These are phyloP conservation scores for Telfairia occidentalis DNA, from an alignment of 331 rosid species.

Conservation along the genomic window DNA sequence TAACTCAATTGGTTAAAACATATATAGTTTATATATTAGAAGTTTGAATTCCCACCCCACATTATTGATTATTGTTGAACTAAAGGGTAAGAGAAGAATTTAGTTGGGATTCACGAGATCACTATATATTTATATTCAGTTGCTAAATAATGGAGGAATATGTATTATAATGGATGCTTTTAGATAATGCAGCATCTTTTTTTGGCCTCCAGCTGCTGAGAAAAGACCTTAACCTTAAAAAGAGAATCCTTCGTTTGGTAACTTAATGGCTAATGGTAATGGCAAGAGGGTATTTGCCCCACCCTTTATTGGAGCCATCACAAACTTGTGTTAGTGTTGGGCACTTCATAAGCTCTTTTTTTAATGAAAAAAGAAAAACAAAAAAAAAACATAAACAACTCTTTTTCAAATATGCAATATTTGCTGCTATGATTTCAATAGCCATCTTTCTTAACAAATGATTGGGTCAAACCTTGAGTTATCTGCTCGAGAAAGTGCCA, in stretches of 20 bases:
- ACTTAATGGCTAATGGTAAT: not conserved
- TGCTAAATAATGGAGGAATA: not conserved
- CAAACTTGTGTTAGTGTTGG: not conserved
- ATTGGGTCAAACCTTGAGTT: not conserved
- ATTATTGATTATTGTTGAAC: too few species aligned
- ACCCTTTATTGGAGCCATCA: not conserved
- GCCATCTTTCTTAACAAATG: not conserved
- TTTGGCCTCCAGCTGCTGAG: not conserved
- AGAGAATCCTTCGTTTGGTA: not conserved
- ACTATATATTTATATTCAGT: not conserved
- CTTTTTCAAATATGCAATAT: not conserved
- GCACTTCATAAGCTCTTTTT: not conserved
- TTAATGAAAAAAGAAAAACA: too few species aligned
- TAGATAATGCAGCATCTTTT: constrained; percentile 8
- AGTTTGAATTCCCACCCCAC: too few species aligned
- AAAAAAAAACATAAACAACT: too few species aligned
- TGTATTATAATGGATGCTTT: not conserved
- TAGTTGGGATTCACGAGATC: not conserved
- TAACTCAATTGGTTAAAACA: too few species aligned
- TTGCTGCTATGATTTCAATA: not conserved
- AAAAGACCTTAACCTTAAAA: constrained; percentile 8
- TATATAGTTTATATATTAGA: too few species aligned
- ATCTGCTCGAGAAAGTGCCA: constrained; percentile 8
- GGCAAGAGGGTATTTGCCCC: not conserved
- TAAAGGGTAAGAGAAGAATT: not conserved